Evolutionary conservation across 2,329 filamentous ascomycete species (phyloP), one percentile per base, ranked within the genome.

Genomic region (Pseudogymnoascus sp.): DNA sequence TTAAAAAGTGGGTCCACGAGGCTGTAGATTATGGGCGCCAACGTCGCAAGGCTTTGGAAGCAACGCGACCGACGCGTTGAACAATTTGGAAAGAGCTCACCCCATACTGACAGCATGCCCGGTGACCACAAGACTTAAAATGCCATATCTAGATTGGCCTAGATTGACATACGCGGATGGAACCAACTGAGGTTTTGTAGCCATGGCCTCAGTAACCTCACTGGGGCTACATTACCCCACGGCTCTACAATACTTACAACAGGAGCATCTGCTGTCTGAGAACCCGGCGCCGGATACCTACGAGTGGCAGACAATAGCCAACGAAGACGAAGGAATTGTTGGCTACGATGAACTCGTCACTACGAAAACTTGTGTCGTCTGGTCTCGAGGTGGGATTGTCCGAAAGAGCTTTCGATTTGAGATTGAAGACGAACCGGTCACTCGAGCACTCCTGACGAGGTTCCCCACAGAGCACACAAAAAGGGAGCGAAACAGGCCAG

Each of bases 221-320:
- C 83, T 97, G 70, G 94, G 94, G 74, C 81, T 96, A 71, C 93
- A 97, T 78, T 86, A 89, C 76, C 92, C 95, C 63, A 84, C 89
- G 64, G 91, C 88, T 65, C 80, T 97, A 65, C 85, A 84, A 64
- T 91, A 94, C 77, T 86, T 96, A 65, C 82, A 96, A 67, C 81
- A 87, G 67, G 92, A 97, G 74, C 82, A 85, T 62, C 81, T 96
- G 39, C 79, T 97, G 1, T 83, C 87, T 16, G 74, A 81, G 50
- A 82, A 94, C 64, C 83, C 89, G 3, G 75, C 83, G 16, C 74
- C 82, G 25, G 79, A 83, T 34, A 80, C 81, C 4, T 97, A 96
- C 73, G 79, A 78, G 62, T 97, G 94, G 92, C 82, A 89, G 34
- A 86, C 87, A 35, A 79, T 79, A 62, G 75, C 75, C 62, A 75